Evolutionary conservation across 345 rosid species (phyloP).

Genomic region (Citrus cavaleriei): DNA sequence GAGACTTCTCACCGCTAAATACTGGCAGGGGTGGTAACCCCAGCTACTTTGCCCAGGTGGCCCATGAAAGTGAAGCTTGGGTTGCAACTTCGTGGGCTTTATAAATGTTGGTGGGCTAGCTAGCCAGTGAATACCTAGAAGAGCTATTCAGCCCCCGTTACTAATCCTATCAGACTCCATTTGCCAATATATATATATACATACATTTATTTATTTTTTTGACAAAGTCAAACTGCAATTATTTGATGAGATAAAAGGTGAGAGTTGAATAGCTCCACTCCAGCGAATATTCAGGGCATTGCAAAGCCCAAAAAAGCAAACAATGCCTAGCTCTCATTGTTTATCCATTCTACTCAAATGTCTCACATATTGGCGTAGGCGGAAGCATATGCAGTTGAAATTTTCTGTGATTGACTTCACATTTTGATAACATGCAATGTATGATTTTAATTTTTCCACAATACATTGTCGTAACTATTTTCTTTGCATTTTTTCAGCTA

Average conservation of each 20-base stretch:
- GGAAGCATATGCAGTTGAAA: not conserved
- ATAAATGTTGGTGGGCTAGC: not conserved
- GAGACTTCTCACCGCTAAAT: no score
- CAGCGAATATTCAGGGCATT: not conserved
- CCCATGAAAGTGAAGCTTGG: not conserved
- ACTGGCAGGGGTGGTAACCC: no score
- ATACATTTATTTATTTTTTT: no score
- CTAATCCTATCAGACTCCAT: no score
- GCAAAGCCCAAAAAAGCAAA: not conserved
- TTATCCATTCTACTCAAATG: not conserved
- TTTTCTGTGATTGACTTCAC: not conserved
- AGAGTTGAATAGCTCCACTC: no score
- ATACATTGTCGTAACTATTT: not conserved
- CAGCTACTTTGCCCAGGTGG: not conserved
- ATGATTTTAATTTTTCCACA: not conserved
- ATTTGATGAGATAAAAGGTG: no score
- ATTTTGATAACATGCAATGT: not conserved
- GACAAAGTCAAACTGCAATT: no score
- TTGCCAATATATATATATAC: no score
- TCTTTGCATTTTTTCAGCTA: not conserved
- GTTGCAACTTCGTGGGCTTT: not conserved
- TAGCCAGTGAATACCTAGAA: not conserved
- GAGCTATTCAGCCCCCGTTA: no score
- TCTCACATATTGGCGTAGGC: not conserved
- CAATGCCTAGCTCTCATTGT: not conserved